Evolutionary conservation across 108 stramenopile genomes (phyloP).

Genomic region (Fragilariopsis cylindrus): DNA sequence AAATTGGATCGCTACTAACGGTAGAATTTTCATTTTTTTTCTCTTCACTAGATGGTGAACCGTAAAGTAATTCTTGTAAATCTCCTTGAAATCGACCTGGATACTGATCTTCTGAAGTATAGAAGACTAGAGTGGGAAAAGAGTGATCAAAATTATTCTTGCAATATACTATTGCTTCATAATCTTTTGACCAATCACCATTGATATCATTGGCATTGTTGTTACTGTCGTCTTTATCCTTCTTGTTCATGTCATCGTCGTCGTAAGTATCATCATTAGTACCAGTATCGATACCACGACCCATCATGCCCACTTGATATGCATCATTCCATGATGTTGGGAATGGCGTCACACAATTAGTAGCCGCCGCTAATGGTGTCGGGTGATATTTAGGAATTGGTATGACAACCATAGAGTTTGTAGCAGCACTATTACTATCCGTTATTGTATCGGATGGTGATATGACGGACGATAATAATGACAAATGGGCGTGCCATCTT

Average conservation of each 20-base stretch:
- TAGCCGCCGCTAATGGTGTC: constrained; percentile 38
- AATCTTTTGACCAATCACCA: constrained; percentile 24
- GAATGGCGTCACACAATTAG: constrained; percentile 19
- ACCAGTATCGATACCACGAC: constrained; percentile 9
- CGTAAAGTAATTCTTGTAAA: constrained; percentile 17
- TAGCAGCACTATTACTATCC: too few species aligned
- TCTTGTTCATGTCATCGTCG: background rate
- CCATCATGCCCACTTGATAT: constrained; percentile 22
- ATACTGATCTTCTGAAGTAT: constrained; percentile 62
- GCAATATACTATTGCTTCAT: constrained; percentile 45
- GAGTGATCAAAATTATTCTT: constrained; percentile 25
- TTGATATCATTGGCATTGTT: constrained; percentile 9
- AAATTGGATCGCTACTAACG: constrained; percentile 6
- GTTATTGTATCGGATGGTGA: background rate
- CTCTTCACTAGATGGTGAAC: constrained; percentile 4
- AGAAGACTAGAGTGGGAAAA: constrained; percentile 53
- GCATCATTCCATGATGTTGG: constrained; percentile 36
- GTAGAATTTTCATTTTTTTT: constrained; percentile 16
- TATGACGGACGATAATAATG: constrained; percentile 17
- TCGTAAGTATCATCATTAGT: background rate
- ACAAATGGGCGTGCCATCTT: constrained; percentile 37
- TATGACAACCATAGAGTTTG: constrained; percentile 15
- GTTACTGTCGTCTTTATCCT: background rate
- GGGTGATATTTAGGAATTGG: constrained; percentile 52
- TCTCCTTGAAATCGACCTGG: constrained; percentile 16